Percentiles rank a stretch among this genome's conserved stretches.
phyloP scores from a whole-genome alignment of 2,329 filamentous ascomycete genomes.

The Lasiodiplodia citricola region DNA sequence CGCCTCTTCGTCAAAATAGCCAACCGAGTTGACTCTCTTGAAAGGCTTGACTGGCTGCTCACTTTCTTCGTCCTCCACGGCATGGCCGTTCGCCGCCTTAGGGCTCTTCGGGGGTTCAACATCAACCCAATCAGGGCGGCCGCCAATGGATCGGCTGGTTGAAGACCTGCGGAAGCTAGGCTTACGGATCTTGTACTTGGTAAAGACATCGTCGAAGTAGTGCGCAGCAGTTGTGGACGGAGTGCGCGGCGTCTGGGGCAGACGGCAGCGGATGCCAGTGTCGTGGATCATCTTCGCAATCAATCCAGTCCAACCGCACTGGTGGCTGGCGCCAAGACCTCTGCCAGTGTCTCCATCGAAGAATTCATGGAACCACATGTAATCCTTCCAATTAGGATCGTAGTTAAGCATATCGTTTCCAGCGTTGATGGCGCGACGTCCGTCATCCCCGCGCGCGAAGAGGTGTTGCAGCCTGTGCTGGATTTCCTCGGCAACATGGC shows the following conservation, averaged over 20 bases:
- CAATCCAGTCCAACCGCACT: conserved; percentile 95
- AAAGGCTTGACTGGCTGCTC: conserved; percentile 21
- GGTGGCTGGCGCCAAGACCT: conserved; percentile 88
- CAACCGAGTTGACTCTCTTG: conserved; percentile 54
- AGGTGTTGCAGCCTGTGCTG: conserved; percentile 94
- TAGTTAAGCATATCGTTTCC: conserved; percentile 87
- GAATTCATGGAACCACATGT: conserved; percentile 96
- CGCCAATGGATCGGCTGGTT: conserved; percentile 81
- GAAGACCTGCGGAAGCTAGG: conserved; percentile 73
- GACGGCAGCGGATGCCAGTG: conserved; percentile 87
- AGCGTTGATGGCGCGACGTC: conserved; percentile 85
- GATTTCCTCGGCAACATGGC: conserved; percentile 91
- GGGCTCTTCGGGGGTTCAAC: conserved; percentile 39
- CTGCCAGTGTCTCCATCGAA: conserved; percentile 92
- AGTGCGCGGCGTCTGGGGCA: conserved; percentile 90
- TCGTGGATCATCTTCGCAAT: conserved; percentile 98
- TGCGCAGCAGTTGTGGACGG: conserved; percentile 83
- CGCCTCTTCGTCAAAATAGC: conserved; percentile 59
- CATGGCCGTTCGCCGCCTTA: conserved; percentile 20
- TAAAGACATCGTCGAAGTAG: conserved; percentile 93
- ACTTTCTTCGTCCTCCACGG: conserved; percentile 34
- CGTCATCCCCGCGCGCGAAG: conserved; percentile 82
- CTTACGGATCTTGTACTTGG: conserved; percentile 49
- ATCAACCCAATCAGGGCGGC: conserved; percentile 74
- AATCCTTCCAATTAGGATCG: conserved; percentile 90